Conservation (phyloP, 495 filamentous ascomycete species). For the Paragyromitra xinjiangensis region DNA sequence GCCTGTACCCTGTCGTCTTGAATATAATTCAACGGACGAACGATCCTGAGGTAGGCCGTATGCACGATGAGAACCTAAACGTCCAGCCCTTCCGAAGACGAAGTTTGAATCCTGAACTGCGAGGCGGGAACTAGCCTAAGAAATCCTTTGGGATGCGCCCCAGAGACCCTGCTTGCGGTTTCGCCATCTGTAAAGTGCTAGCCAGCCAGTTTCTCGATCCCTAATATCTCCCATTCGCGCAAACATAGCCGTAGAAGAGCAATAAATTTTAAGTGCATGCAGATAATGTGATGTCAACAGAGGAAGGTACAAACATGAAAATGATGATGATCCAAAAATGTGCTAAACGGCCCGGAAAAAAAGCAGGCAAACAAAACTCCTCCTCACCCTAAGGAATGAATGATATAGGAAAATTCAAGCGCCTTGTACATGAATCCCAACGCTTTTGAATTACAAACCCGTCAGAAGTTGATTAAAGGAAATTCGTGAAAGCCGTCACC, state of each 20-base stretch:
- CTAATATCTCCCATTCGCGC: constrained; percentile 50
- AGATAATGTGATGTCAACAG: constrained; percentile 52
- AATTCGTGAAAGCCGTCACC: constrained; percentile 50
- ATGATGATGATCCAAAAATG: constrained; percentile 52
- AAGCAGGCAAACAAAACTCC: constrained; percentile 51
- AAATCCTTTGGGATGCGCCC: constrained; percentile 45
- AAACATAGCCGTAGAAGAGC: constrained; percentile 52
- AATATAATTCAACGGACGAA: constrained; percentile 48
- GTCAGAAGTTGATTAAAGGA: constrained; percentile 47
- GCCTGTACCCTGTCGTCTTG: constrained; percentile 44
- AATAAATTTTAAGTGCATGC: constrained; percentile 51
- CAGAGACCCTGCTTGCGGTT: constrained; percentile 46
- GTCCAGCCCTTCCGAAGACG: constrained; percentile 48
- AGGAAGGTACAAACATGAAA: constrained; percentile 53
- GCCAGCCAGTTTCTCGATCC: constrained; percentile 43
- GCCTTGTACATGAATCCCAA: constrained; percentile 48
- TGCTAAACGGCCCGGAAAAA: constrained; percentile 44
- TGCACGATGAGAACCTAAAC: constrained; percentile 50
- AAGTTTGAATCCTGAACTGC: constrained; percentile 43
- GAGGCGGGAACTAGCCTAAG: constrained; percentile 49
- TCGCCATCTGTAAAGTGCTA: constrained; percentile 51
- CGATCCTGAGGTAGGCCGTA: constrained; percentile 46
- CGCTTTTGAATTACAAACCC: constrained; percentile 50
- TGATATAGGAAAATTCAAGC: constrained; percentile 48
- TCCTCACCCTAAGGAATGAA: constrained; percentile 48